Base-by-base conservation (phyloP, 2,329 filamentous ascomycete species). In the Aspergillus awamori region DNA sequence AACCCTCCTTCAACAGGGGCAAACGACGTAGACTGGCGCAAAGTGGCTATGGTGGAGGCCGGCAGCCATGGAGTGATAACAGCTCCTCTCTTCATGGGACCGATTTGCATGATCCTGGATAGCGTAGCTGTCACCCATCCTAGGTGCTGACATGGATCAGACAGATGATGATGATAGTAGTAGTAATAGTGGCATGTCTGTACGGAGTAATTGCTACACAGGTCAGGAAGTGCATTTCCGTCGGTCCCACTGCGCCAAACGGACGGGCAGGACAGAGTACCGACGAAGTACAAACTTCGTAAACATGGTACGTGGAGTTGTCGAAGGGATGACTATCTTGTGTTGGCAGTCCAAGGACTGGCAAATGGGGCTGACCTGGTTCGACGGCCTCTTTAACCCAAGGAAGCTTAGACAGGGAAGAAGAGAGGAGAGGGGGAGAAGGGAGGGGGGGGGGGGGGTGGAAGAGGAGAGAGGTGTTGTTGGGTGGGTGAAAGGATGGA, bases 161-260 rank as follows among this genome's bases (percentile, higher is more conserved):
- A 28, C n/a, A 33, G n/a, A 11, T 17, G 11, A 28, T 28, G 24
- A 10, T 30, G 13, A 15, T 49, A 49, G 39, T 24, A n/a, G 47
- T 28, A 45, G 39, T 36, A 36, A 15, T 49, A 49, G 39, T 45
- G n/a, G 47, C 22, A 45, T 26, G 7, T 5, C 22, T 45, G 24
- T 47, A 56, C 53, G 39, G 15, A 45, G n/a, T 22, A 45, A 17
- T 24, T 56, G 17, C 39, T 56, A 56, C 36, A 36, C 10, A 41
- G 39, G 52, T 53, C 52, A 53, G 53, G 53, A 56, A 56, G 53
- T 56, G 53, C 53, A 56, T 56, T 56, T 56, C 53, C 53, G 53
- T 39, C 39, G 26, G 39, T 56, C 39, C 53, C 53, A 56, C 53
- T 24, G 53, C 2, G n/a, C 53, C 53, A 56, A n/a, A 41, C 53